Evolutionary conservation across 2,329 filamentous ascomycete species (phyloP).

Genomic region (Hymenoscyphus occultus): DNA sequence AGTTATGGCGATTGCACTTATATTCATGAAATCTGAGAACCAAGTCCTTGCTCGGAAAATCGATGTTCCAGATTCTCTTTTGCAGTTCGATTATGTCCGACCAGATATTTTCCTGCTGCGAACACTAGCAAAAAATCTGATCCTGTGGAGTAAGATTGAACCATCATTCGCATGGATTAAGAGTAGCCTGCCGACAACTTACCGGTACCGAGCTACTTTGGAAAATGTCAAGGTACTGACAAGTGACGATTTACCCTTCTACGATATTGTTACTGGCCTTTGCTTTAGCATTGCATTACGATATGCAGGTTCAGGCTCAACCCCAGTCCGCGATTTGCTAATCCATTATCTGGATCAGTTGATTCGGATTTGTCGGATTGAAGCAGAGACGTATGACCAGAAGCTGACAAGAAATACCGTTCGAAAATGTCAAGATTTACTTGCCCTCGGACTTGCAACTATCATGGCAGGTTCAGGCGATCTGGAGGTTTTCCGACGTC

Average conservation of each 20-base stretch:
- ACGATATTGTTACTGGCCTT: constrained; percentile 85
- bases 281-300: constrained; percentile 77
- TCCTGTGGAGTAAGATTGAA: constrained; percentile 85
- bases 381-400: constrained; percentile 64
- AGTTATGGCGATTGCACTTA: constrained; percentile 82
- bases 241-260: constrained; percentile 85
- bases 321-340: constrained; percentile 73
- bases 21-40: constrained; percentile 97
- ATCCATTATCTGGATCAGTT: constrained; percentile 84
- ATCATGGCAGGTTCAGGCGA: constrained; percentile 98
- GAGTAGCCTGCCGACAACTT: constrained; percentile 67
- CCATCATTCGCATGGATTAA: constrained; percentile 73
- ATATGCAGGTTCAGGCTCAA: constrained; percentile 69
- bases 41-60: constrained; percentile 83
- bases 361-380: constrained; percentile 69
- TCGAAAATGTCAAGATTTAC: constrained; percentile 84
- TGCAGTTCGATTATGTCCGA: constrained; percentile 93
- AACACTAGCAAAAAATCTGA: constrained; percentile 84
- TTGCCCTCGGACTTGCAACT: constrained; percentile 77
- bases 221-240: constrained; percentile 59
- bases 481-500: constrained; percentile 74
- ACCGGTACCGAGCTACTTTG: constrained; percentile 61
- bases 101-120: constrained; percentile 89
- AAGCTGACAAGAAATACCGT: constrained; percentile 80
- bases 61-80: constrained; percentile 82